These are phyloP conservation scores for Skeletonema menzelii DNA, from an alignment of 108 stramenopile species.

Conservation along the genomic window DNA sequence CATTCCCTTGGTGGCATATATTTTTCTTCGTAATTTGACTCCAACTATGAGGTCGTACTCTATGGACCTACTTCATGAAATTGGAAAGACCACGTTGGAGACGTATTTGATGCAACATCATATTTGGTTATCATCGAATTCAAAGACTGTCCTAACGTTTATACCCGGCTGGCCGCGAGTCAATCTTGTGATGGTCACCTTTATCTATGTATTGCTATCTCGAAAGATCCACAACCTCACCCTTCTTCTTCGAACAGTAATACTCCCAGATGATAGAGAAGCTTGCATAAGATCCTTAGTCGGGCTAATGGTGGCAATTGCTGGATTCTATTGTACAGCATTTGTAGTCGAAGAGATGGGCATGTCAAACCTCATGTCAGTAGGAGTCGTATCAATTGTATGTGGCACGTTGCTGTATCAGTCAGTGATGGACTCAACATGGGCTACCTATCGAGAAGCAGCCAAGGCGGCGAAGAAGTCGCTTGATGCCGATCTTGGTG, in stretches of 20 bases:
- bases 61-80: conserved; percentile 84
- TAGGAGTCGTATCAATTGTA: conserved; percentile 49
- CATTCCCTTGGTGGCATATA: conserved; percentile 90
- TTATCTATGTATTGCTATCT: conserved; percentile 60
- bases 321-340: conserved; percentile 51
- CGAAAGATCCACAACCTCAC: conserved; percentile 73
- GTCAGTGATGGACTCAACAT: conserved; percentile 53
- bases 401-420: conserved; percentile 60
- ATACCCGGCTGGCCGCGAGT: conserved; percentile 81
- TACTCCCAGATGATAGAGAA: conserved; percentile 69
- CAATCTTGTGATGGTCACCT: conserved; percentile 74
- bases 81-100: conserved; percentile 97
- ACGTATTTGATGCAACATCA: conserved; percentile 99
- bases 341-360: conserved; percentile 41
- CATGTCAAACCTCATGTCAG: conserved; percentile 32
- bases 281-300: conserved; percentile 55
- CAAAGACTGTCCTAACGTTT: conserved; percentile 75
- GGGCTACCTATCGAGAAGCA: conserved; percentile 29
- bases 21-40: conserved; percentile 94
- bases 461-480: conserved; percentile 10
- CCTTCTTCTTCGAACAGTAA: conserved; percentile 63
- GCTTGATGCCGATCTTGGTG: background rate
- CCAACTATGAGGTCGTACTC: conserved; percentile 82
- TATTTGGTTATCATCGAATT: conserved; percentile 92
- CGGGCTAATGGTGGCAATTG: conserved; percentile 39